phyloP scores from a whole-genome alignment of 257 asterid species.

The Pogostemon cablin region DNA sequence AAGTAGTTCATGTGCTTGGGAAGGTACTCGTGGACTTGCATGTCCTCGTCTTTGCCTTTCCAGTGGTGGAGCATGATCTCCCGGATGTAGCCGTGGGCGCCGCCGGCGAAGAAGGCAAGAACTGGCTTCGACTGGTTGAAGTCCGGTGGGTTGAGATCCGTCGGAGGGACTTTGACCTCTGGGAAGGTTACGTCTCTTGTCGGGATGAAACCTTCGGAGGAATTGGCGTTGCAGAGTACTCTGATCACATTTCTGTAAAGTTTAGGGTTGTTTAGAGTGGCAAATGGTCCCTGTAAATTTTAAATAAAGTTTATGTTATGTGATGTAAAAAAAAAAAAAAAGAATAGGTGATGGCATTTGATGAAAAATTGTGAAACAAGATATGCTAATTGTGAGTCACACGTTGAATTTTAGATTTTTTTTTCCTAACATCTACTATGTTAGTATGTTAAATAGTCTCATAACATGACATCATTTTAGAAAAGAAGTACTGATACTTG shows the following conservation, averaged over 20 bases:
- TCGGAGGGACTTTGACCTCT: constrained; percentile 44
- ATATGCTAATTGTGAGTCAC: too few species aligned
- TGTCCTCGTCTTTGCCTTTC: constrained; percentile 31
- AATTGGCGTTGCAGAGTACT: constrained; percentile 71
- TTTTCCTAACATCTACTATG: too few species aligned
- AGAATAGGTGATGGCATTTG: too few species aligned
- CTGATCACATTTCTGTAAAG: constrained; percentile 48
- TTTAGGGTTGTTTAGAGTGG: constrained; percentile 35
- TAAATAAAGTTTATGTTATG: not conserved
- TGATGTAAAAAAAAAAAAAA: not conserved
- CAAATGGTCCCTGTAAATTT: constrained; percentile 50
- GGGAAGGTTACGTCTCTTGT: constrained; percentile 54
- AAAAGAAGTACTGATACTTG: too few species aligned
- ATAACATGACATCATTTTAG: too few species aligned
- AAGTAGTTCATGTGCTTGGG: constrained; percentile 43
- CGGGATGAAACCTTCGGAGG: constrained; percentile 59
- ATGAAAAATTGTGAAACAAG: too few species aligned
- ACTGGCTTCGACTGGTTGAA: constrained; percentile 31
- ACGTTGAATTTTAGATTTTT: too few species aligned
- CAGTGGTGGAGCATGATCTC: constrained; percentile 37
- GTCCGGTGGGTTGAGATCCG: constrained; percentile 40
- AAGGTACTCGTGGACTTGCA: constrained; percentile 56
- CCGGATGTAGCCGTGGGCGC: constrained; percentile 61
- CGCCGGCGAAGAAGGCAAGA: constrained; percentile 70
- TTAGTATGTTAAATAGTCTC: too few species aligned